Base-by-base conservation (phyloP, 1,284 basidiomycete species). In the Boletus albobrunnescens region DNA sequence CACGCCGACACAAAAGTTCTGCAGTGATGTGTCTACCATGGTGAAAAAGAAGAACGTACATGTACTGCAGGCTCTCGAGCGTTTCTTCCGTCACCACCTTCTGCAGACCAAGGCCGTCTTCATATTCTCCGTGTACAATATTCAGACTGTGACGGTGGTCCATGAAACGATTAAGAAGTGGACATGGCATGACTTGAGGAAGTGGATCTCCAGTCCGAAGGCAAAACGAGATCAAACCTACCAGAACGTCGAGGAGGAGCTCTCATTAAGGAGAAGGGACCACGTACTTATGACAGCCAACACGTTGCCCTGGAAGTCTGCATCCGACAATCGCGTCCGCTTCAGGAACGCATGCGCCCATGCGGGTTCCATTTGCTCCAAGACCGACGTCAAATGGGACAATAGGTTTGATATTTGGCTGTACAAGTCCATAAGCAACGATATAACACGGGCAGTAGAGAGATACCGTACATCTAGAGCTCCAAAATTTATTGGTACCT, bases 171-270 rank as follows among this genome's bases (percentile, higher is more conserved):
- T 91, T 82, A 0, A 92, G 70, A 3, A 94, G 72, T 0, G 91
- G 91, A 54, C 84, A 87, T 0, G 91, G 88, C 0, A 89, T 92
- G 38, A 94, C 87, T 59, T 94, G 91, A 0, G 91, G 91, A 16
- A 94, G 68, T 0, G 91, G 82, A 12, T 72, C 72, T 4, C 87
- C 91, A 0, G 83, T 85, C n/a, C 84, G 76, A 26, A 94, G 70
- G 2, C 90, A 78, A 0, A 77, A 79, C 0, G 84, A 81, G 35
- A 87, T 78, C 74, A 88, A 74, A 44, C 76, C 78, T 88, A 41
- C 23, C 24, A 46, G n/a, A 4, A 5, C 13, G 26, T 43, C 22
- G 20, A n/a, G 11, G 12, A 26, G 20, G 12, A 26, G 20, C 4
- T 14, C 9, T 24, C 33, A 1, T 20, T 5, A 19, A 27, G n/a